Base-by-base conservation (phyloP, 2,329 filamentous ascomycete species). In the Aspergillus ochraceoroseus region DNA sequence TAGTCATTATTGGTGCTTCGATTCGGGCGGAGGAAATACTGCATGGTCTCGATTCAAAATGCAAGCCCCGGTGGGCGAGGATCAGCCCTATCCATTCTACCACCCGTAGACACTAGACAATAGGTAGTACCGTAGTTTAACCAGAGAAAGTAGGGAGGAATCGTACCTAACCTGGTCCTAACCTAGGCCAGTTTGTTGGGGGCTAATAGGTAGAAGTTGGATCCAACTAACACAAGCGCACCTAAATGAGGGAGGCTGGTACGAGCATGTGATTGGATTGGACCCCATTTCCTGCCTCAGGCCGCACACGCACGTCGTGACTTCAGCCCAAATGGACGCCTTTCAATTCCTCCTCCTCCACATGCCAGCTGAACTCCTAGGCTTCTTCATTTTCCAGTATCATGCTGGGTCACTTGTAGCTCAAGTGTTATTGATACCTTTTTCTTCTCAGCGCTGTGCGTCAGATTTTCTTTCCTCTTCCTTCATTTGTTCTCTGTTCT, bases 161-260 rank as follows among this genome's bases (percentile, higher is more conserved):
- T n/a, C n/a, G n/a, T n/a, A n/a, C n/a, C n/a, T n/a, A n/a, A n/a
- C n/a, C n/a, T n/a, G n/a, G n/a, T n/a, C n/a, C n/a, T n/a, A n/a
- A n/a, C n/a, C n/a, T n/a, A n/a, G 20, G 5, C 20, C 20, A 22
- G 5, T 22, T 22, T 22, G 20, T 22, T 22, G 20, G 20, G 20
- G n/a, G n/a, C n/a, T n/a, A 23, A 22, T 11, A 30, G 19, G 23
- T n/a, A 37, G 26, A 22, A 30, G n/a, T n/a, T n/a, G n/a, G n/a
- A n/a, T n/a, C n/a, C n/a, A 32, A 27, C 17, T 22, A 29, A 15
- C 31, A 19, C 22, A 31, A 25, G 23, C 29, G 32, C 9, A 32
- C 38, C 36, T 25, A 40, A 47, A 41, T 34, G 19, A 26, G 17
- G 44, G 42, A 43, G 45, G 45, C 45, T 48, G 45, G 45, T 43